Evolutionary conservation across 208 protist genomes (phyloP), one percentile per base, ranked within the genome.

Genomic region (Phytomonas francai): DNA sequence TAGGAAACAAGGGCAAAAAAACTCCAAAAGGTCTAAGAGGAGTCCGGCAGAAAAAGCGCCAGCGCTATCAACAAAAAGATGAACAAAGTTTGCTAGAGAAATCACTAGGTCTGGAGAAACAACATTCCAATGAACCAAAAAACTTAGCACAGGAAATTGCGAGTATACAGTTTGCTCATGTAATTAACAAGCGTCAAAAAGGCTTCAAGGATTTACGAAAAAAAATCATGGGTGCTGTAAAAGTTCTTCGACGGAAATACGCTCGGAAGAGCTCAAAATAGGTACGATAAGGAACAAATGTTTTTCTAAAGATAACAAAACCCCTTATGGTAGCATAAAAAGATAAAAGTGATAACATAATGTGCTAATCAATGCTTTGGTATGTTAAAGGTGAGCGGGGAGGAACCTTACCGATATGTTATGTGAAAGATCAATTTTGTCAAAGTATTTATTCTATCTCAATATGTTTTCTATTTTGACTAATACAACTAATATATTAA

Each of bases 121-220:
- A 65, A 31, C 72, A 63, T 7, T 71, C 33, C 3, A 45, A n/a
- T 6, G 65, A 76, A 11, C 77, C 72, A 8, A 92, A 88, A 60
- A 81, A 77, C 34, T 73, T 95, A 25, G 74, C 85, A 6, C 83
- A 92, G 67, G 74, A 95, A 45, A 90, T 95, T 70, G 86, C 89
- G 9, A 62, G 72, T 16, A 87, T 95, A 65, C 67, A 89, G 54
- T 87, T 95, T 63, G 76, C 77, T 7, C 81, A 92, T 67, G 66
- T 89, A 30, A 72, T 95, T 6, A 91, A 91, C 74, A 89, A 80
- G 62, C 76, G 89, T 42, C 78, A 89, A 51, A 93, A 92, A 54
- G 85, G 85, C 16, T 78, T 89, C 34, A 86, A 81, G 59, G 68
- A 81, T 42, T 71, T 95, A 30, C 77, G 89, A 5, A 87, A 82